phyloP scores from a whole-genome alignment of 192 early-diverging fungal genomes.

The Gaertneriomyces semiglobifer region DNA sequence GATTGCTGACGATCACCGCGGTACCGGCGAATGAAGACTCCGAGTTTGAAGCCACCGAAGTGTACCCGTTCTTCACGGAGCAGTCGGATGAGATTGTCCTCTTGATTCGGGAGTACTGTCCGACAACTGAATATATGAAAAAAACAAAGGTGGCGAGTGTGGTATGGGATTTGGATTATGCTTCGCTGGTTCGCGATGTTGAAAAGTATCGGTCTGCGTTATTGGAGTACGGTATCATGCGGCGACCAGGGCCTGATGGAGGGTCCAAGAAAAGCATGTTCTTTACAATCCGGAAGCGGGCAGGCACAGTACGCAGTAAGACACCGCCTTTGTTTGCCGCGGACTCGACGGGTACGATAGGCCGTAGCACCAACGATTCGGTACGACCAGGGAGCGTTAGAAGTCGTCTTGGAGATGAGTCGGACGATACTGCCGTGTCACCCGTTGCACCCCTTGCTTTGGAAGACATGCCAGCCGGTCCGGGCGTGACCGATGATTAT shows the following conservation, averaged over 20 bases:
- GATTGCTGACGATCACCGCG: slow-evolving; percentile 30
- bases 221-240: slow-evolving; percentile 34
- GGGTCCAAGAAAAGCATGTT: slow-evolving; percentile 5
- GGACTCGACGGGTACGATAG: too few relatives aligned
- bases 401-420: background rate
- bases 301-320: too few relatives aligned
- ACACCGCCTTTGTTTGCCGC: too few relatives aligned
- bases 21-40: slow-evolving; percentile 24
- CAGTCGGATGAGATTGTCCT: slow-evolving; percentile 47
- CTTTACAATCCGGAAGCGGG: too few relatives aligned
- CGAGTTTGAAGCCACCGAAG: slow-evolving; percentile 32
- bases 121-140: slow-evolving; percentile 37
- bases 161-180: slow-evolving; percentile 27
- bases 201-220: slow-evolving; percentile 28
- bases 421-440: background rate
- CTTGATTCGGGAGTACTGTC: slow-evolving; percentile 46
- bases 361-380: background rate
- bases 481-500: slow-evolving; percentile 19
- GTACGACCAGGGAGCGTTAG: background rate
- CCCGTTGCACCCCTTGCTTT: background rate
- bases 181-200: slow-evolving; percentile 31
- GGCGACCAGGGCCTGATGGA: slow-evolving; percentile 40
- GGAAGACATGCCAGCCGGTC: slow-evolving; percentile 4
- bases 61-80: slow-evolving; percentile 40
- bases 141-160: slow-evolving; percentile 1